Evolutionary conservation across 2,329 filamentous ascomycete species (phyloP), one percentile per base, ranked within the genome.

Genomic region (Whalleya microplaca): DNA sequence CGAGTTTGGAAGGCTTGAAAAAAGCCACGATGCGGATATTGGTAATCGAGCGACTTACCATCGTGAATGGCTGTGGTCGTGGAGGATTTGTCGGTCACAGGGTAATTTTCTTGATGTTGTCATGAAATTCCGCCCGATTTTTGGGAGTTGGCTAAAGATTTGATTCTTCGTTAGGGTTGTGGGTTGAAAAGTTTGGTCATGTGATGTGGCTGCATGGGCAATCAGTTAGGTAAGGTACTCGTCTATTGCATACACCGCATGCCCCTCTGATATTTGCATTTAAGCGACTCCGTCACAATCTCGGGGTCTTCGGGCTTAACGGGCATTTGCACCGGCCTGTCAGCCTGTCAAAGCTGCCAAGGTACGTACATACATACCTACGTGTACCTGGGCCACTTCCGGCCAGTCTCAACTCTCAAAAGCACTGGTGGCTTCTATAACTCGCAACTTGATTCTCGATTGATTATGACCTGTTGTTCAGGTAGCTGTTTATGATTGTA

Each of bases 11-110:
- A 29, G 27, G 49, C 43, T 9, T 18, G n/a, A n/a, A n/a, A n/a
- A n/a, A n/a, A n/a, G n/a, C n/a, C n/a, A 21, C 21, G 32, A 45
- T 50, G 55, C 57, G 41, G 18, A 58, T 51, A 48, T 20, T 2
- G 21, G 42, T 52, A 12, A 40, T 44, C 3, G 32, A 43, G 61
- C 58, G 64, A 78, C 78, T 79, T 74, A 80, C 78, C 78, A 80
- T 80, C 72, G 75, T 80, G 73, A 74, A 72, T 72, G 71, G 57
- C 50, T 53, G 53, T 66, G 62, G 62, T 65, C 50, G 57, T 62
- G 56, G 42, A 23, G 59, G 55, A 63, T 63, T 69, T 65, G 62
- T 61, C 63, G 63, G 64, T 65, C 56, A 65, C 65, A 57, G 62
- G 59, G 61, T 56, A 48, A 40, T 63, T 58, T 62, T 64, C 44